phyloP scores from a whole-genome alignment of 768 basidiomycete genomes.

The Leucocoprinus birnbaumii region DNA sequence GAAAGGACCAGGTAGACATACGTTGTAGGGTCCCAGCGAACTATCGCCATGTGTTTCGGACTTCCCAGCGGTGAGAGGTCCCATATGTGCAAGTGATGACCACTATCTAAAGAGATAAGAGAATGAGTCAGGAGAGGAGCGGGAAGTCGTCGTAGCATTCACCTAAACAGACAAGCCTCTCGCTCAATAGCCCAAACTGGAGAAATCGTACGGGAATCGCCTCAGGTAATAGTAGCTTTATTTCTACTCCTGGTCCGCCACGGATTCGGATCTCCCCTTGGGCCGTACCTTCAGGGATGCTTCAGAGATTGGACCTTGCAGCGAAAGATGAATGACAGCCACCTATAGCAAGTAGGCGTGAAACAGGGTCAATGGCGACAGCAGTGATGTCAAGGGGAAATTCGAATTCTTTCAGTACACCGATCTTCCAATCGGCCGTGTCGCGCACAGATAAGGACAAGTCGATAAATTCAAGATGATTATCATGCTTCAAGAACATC shows the following conservation, averaged over 20 bases:
- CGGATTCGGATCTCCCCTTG: constrained; percentile 62
- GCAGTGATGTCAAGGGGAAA: constrained; percentile 49
- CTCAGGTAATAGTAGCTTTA: constrained; percentile 43
- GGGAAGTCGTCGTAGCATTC: constrained; percentile 17
- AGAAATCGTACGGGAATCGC: constrained; percentile 52
- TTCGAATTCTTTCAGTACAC: constrained; percentile 43
- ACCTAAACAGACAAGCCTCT: constrained; percentile 65
- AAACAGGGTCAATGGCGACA: constrained; percentile 57
- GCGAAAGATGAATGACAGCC: constrained; percentile 13
- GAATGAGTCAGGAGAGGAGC: background rate
- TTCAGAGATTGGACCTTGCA: constrained; percentile 5
- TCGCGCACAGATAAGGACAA: constrained; percentile 59
- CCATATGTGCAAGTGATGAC: constrained; percentile 57
- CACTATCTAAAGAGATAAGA: constrained; percentile 37
- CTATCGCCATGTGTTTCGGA: constrained; percentile 49
- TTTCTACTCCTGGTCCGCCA: constrained; percentile 66
- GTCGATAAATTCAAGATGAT: constrained; percentile 36
- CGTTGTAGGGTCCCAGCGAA: constrained; percentile 48
- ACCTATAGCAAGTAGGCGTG: constrained; percentile 63
- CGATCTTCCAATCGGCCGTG: constrained; percentile 53
- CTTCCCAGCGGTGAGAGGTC: constrained; percentile 49
- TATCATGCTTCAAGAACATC: constrained; percentile 41
- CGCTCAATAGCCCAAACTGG: constrained; percentile 53
- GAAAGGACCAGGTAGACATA: constrained; percentile 22
- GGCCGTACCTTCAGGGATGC: constrained; percentile 48